Base-by-base conservation (phyloP, 805 yeast species). In the Torulaspora maleeae region DNA sequence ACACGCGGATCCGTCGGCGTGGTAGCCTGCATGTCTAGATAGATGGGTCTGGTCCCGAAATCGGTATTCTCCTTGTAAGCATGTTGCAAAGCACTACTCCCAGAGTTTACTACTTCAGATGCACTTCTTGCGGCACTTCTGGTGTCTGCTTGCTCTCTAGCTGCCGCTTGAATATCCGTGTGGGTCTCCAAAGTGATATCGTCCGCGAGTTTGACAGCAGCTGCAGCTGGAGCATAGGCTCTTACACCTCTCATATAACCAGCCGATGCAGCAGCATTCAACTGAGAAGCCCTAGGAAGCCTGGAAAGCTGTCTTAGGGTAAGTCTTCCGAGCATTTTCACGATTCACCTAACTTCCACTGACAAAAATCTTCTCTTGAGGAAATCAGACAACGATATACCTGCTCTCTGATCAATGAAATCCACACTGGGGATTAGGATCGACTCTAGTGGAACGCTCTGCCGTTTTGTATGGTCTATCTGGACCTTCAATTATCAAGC, bases 1-100 rank as follows among this genome's bases (percentile, higher is more conserved):
- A 93, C 99, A 45, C 99, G 76, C 27, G 99, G 99, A 63, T 93
- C 99, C 1, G 93, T 86, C 22, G 98, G 99, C 0, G 99, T 91
- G 0, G 99, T 93, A 25, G 99, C 98, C 70, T 93, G 99, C 77
- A 90, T 90, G 60, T 93, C 99, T 60, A 93, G 71, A 68, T 93
- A 93, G 51, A 93, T 93, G 8, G 99, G 99, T 56, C 97, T 78
- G 8, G 84, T 73, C 42, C 93, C 95, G 56, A 71, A 69, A 11
- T 68, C 61, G 3, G 70, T 68, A 41, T 70, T 68, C 30, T 62
- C 64, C 40, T 62, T 59, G 51, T 70, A 71, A 1, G 75, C 74
- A 52, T 64, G 67, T 17, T 61, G 67, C 27, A 69, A 50, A 25
- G 69, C 68, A 7, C 59, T 55, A 1, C 64, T 54, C 36, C 59